These are phyloP conservation scores for Echinochloa phyllopogon DNA, from an alignment of 176 grass and related monocot genomes.

Conservation along the genomic window DNA sequence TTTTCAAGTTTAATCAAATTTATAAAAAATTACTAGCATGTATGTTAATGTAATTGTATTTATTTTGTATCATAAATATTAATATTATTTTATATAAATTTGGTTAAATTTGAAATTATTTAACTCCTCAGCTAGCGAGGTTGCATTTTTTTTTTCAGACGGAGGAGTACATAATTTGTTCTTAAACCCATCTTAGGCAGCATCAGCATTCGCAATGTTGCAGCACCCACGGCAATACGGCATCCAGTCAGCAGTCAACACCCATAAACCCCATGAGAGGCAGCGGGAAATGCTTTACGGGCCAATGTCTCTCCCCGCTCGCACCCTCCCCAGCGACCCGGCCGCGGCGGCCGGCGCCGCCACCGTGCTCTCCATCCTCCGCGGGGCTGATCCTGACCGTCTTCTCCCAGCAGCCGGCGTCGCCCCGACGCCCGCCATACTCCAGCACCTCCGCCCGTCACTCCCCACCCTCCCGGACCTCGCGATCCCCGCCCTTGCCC, in stretches of 20 bases:
- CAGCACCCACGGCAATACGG: background rate
- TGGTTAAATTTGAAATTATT: too few relatives aligned
- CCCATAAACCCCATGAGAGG: background rate
- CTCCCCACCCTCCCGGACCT: conserved; percentile 42
- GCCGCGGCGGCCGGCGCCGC: background rate
- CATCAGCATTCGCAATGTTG: background rate
- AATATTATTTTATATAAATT: too few relatives aligned
- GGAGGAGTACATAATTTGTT: background rate
- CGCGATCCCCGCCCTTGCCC: conserved; percentile 56
- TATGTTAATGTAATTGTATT: too few relatives aligned
- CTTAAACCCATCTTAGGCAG: background rate
- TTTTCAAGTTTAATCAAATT: too few relatives aligned
- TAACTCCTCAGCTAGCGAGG: too few relatives aligned
- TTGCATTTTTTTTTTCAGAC: too few relatives aligned
- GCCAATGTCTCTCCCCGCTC: background rate
- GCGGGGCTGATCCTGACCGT: conserved; percentile 25
- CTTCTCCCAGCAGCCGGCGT: conserved; percentile 19
- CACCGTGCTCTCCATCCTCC: conserved; percentile 4
- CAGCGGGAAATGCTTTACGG: conserved; percentile 21
- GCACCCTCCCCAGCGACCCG: background rate
- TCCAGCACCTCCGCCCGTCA: conserved; percentile 40
- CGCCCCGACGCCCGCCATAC: conserved; percentile 35
- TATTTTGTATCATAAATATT: too few relatives aligned
- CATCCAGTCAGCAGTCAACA: background rate
- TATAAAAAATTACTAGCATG: too few relatives aligned